phyloP scores from a whole-genome alignment of 1,139 yeast genomes.

The Candida tropicalis region DNA sequence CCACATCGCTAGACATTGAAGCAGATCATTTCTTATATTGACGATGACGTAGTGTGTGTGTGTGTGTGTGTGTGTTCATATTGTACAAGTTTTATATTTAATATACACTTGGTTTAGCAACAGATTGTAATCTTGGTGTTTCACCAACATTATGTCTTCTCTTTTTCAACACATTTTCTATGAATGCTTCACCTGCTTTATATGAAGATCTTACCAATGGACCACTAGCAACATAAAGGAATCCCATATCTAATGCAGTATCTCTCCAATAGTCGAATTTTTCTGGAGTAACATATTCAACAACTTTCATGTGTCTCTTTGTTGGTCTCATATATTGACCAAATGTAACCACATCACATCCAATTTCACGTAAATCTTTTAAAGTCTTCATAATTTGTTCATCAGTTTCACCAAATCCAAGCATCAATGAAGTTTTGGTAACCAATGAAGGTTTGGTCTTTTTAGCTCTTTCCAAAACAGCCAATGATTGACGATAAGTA shows the following conservation, averaged over 20 bases:
- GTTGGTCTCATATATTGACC: conserved; percentile 99
- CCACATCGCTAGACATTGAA: too few species aligned
- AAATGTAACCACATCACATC: conserved; percentile 94
- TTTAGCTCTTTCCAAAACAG: conserved; percentile 81
- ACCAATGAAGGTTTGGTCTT: conserved; percentile 70
- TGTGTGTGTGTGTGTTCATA: background rate
- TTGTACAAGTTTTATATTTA: too few species aligned
- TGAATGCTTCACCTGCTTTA: conserved; percentile 98
- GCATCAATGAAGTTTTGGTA: conserved; percentile 94
- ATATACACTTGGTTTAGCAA: conserved; percentile 21
- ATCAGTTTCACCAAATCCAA: conserved; percentile 96
- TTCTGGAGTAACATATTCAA: conserved; percentile 92
- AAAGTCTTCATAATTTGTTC: conserved; percentile 81
- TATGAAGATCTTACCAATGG: conserved; percentile 96
- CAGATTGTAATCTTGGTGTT: conserved; percentile 37
- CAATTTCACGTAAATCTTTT: conserved; percentile 68
- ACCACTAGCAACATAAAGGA: conserved; percentile 95
- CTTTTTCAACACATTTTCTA: conserved; percentile 88
- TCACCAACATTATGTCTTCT: conserved; percentile 59
- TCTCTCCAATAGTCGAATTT: conserved; percentile 94
- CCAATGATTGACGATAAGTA: conserved; percentile 83
- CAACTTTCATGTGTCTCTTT: conserved; percentile 97
- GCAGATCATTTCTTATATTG: background rate
- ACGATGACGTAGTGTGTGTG: background rate
- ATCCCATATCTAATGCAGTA: conserved; percentile 86